phyloP scores from a whole-genome alignment of 306 rosid species.

The Trifolium fragiferum region DNA sequence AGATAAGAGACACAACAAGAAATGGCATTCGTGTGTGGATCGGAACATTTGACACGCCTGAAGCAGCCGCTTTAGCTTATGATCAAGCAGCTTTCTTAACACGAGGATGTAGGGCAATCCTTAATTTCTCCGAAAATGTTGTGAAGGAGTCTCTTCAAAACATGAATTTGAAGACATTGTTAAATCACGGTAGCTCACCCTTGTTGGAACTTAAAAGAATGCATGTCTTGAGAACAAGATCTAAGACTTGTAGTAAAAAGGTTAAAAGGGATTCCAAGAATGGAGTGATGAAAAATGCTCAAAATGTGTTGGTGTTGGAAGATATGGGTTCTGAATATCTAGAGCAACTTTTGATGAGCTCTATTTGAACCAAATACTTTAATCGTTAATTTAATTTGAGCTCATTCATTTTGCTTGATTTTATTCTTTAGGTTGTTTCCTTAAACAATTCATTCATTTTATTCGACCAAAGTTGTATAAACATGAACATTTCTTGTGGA shows the following conservation, averaged over 20 bases:
- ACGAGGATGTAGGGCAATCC: slow-evolving; percentile 49
- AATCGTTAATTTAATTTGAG: neutral
- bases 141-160: slow-evolving; percentile 56
- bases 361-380: slow-evolving; percentile 10
- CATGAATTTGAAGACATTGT: slow-evolving; percentile 10
- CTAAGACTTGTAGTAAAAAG: slow-evolving; percentile 25
- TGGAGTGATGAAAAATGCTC: neutral
- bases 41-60: slow-evolving; percentile 76
- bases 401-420: neutral
- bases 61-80: slow-evolving; percentile 80
- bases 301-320: slow-evolving; percentile 60
- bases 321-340: slow-evolving; percentile 79
- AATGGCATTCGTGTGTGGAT: slow-evolving; percentile 78
- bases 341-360: slow-evolving; percentile 67
- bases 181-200: slow-evolving; percentile 52
- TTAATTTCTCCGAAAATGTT: slow-evolving; percentile 40
- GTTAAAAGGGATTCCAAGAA: slow-evolving; percentile 5
- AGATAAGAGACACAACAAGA: slow-evolving; percentile 87
- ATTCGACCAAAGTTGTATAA: neutral
- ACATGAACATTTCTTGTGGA: slow-evolving; percentile 6
- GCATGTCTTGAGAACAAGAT: slow-evolving; percentile 39
- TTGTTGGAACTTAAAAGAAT: slow-evolving; percentile 66
- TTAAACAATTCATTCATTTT: slow-evolving; percentile 14
- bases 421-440: neutral
- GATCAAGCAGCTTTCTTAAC: slow-evolving; percentile 83